Base-by-base conservation (phyloP, 148 eudicot species). In the Nyssa sinensis region DNA sequence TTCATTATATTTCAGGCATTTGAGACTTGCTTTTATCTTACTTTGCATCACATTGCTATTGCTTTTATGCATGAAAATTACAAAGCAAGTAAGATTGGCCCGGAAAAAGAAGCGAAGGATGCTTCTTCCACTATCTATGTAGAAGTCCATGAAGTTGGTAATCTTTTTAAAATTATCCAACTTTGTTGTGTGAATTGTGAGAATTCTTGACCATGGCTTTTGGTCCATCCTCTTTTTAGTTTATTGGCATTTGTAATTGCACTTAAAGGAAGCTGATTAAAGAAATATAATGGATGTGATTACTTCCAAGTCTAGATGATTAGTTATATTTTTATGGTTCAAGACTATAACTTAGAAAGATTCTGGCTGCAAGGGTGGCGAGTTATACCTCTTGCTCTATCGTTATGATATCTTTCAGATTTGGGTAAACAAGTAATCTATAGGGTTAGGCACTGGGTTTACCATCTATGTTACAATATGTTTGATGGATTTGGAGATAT, bases 51-150 rank as follows among this genome's bases (percentile, higher is more conserved):
- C 96, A 69, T 63, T 92, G 83, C 77, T 90, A 60, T 76, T 94
- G 77, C 88, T 94, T 77, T 69, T 89, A 69, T 87, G 88, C 88
- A 94, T 94, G 98, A 94, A 85, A 86, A 71, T 94, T 55, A 77
- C 97, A 63, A 94, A 94, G 91, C 90, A 92, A 90, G 79, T 92
- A 75, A 89, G 93, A 81, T 70, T 87, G 86, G 90, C 92, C 47
- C 84, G 93, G 80, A 94, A 94, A 88, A 94, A 86, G 91, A 88
- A 92, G 80, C 89, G 97, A 72, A 94, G 98, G 83, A 94, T 94
- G 98, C 97, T 94, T 84, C 94, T 94, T 64, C 98, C 98, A 14
- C 77, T 94, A 66, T 94, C 98, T 28, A 94, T 94, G 97, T 94
- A 86, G 70, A 32, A 25, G 55, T 13, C 4, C 32, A 60, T 30